Percentiles rank a stretch among this genome's conserved stretches.
phyloP scores from a whole-genome alignment of 2,329 filamentous ascomycete species.

The Penicillium hordei region DNA sequence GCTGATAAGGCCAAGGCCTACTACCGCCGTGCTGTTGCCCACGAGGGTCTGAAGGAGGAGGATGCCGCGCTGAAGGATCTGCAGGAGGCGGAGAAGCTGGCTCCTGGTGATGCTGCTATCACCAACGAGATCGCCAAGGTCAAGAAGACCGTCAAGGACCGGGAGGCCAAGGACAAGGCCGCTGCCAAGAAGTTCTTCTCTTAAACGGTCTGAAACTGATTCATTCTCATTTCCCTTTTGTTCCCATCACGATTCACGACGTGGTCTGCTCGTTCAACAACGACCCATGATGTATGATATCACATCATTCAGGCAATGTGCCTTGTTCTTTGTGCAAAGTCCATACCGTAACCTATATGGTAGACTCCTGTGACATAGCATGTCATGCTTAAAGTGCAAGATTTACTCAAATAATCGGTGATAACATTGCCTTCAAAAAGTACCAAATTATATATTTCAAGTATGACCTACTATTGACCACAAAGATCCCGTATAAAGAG shows the following conservation, averaged over 20 bases:
- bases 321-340: constrained; percentile 1
- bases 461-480: background rate
- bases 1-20: constrained; percentile 85
- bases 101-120: constrained; percentile 73
- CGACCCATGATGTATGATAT: constrained; percentile 30
- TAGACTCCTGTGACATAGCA: background rate
- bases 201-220: constrained; percentile 33
- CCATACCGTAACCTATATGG: background rate
- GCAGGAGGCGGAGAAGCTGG: constrained; percentile 70
- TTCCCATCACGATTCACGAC: constrained; percentile 31
- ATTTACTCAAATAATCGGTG: background rate
- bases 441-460: background rate
- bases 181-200: constrained; percentile 89
- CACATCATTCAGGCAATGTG: constrained; percentile 16
- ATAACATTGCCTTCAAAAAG: background rate
- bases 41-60: constrained; percentile 76
- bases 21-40: constrained; percentile 78
- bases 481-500: background rate
- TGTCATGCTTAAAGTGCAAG: background rate
- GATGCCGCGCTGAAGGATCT: constrained; percentile 76
- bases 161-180: constrained; percentile 84
- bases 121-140: constrained; percentile 72
- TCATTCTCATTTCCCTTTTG: constrained; percentile 4
- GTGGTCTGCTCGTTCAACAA: constrained; percentile 11
- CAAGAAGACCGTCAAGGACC: constrained; percentile 71